Percentiles rank a stretch among this genome's conserved stretches.
Evolutionary conservation across 306 rosid species (phyloP).

Genomic region (Inga laurina): DNA sequence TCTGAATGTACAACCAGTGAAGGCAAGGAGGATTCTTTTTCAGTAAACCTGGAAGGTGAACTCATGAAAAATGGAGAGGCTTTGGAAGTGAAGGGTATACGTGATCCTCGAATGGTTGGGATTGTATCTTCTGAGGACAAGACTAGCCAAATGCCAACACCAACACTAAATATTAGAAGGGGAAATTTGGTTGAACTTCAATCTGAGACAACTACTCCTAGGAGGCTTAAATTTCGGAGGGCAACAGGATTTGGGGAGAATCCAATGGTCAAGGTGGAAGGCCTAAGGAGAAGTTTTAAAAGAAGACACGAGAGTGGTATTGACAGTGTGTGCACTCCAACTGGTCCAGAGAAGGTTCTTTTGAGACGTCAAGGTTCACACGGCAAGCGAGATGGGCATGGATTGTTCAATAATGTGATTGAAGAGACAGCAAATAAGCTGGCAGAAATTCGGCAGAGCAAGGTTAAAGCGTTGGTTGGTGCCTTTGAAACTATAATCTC

Average conservation of each 20-base stretch:
- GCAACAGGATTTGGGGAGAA: slow-evolving; percentile 50
- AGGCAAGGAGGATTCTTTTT: background rate
- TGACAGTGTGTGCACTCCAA: slow-evolving; percentile 17
- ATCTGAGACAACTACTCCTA: slow-evolving; percentile 49
- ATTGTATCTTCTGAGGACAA: slow-evolving; percentile 6
- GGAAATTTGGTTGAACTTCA: slow-evolving; percentile 64
- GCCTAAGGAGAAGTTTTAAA: slow-evolving; percentile 52
- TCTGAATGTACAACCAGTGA: slow-evolving; percentile 7
- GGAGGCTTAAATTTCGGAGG: slow-evolving; percentile 74
- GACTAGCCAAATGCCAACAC: slow-evolving; percentile 40
- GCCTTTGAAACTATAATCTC: slow-evolving; percentile 98
- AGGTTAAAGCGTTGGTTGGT: slow-evolving; percentile 97
- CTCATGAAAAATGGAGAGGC: background rate
- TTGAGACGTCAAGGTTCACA: slow-evolving; percentile 75
- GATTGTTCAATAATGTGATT: slow-evolving; percentile 78
- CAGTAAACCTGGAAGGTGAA: background rate
- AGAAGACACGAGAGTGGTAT: slow-evolving; percentile 42
- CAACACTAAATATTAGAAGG: slow-evolving; percentile 58
- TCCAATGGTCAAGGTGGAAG: slow-evolving; percentile 27
- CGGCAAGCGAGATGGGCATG: slow-evolving; percentile 73
- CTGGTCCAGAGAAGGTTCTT: slow-evolving; percentile 56
- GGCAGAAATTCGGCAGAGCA: slow-evolving; percentile 77
- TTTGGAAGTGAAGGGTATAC: background rate
- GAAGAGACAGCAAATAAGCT: slow-evolving; percentile 95
- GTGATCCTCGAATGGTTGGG: background rate